Percentiles rank a stretch among this genome's conserved stretches.
Evolutionary conservation across 164 flowering plant species (phyloP).

Genomic region (Malania oleifera): DNA sequence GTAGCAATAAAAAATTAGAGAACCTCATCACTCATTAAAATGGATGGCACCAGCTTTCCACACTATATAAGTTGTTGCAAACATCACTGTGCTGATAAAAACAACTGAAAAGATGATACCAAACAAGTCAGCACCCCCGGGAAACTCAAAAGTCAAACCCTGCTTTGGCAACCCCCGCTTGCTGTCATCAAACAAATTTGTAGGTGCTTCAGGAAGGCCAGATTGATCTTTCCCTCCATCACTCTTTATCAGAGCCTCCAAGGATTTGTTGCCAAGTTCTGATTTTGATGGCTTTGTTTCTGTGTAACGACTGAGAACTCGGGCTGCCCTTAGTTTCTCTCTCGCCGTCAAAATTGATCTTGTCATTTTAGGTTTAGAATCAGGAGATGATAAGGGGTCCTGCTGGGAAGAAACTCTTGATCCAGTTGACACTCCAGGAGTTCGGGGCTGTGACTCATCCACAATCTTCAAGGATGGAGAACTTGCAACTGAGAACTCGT

Average conservation of each 20-base stretch:
- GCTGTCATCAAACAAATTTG: slow-evolving; percentile 82
- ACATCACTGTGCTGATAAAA: slow-evolving; percentile 78
- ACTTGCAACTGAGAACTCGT: slow-evolving; percentile 19
- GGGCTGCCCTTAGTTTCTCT: slow-evolving; percentile 86
- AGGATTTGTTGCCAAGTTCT: slow-evolving; percentile 54
- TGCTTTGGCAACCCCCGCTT: slow-evolving; percentile 75
- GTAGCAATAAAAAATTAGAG: slow-evolving; percentile 5
- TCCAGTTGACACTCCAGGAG: slow-evolving; percentile 22
- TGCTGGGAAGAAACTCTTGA: slow-evolving; percentile 11
- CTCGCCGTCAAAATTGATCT: slow-evolving; percentile 68
- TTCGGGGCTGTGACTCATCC: slow-evolving; percentile 19
- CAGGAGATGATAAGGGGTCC: slow-evolving; percentile 17
- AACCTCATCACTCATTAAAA: slow-evolving; percentile 52
- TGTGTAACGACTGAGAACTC: slow-evolving; percentile 63
- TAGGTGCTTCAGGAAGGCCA: slow-evolving; percentile 91
- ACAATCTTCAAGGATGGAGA: slow-evolving; percentile 12
- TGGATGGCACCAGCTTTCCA: slow-evolving; percentile 98
- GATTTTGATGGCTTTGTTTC: slow-evolving; percentile 55
- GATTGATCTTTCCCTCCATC: slow-evolving; percentile 65
- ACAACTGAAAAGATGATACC: slow-evolving; percentile 58
- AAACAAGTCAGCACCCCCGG: slow-evolving; percentile 75
- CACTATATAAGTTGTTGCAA: slow-evolving; percentile 74
- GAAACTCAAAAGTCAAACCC: slow-evolving; percentile 72
- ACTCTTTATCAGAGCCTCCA: slow-evolving; percentile 71
- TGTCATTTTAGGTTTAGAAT: slow-evolving; percentile 25